Base-by-base conservation (phyloP, 768 basidiomycete genomes). In the Leucosporidium yakuticum region DNA sequence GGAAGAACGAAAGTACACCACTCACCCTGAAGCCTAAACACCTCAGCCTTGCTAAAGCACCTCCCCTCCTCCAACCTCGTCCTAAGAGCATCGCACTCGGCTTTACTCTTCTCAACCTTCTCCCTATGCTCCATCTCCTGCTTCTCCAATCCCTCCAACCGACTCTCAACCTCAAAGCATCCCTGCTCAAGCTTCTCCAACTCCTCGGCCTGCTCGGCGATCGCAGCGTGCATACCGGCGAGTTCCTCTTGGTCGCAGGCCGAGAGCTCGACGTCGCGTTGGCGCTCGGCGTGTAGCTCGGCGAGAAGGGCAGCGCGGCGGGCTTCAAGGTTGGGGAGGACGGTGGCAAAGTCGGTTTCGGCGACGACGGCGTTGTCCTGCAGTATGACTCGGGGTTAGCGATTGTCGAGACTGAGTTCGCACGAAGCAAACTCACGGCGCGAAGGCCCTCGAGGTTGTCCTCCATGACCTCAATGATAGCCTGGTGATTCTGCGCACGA, bases 161-260 rank as follows among this genome's bases (percentile, higher is more conserved):
- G 8, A 20, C 53, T 54, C 53, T 54, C 31, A 7, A 54, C 53
- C 25, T 54, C 53, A 11, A 31, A 25, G 34, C 51, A 69, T 68
- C 4, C 48, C 50, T 32, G 66, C 50, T 39, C 47, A 21, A 20
- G 63, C 51, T 29, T 58, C 68, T 72, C 70, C 6, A 71, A 34
- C 32, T 74, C 69, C 20, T 59, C 56, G 15, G 61, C 58, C 61
- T 76, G 75, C 62, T 77, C 76, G 21, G 66, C 74, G 49, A 70
- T 70, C n/a, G 60, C 75, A 11, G 60, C 73, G 17, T 68, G 69
- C 7, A 76, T 60, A 21, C 69, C 62, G 4, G 63, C 56, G 34
- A 74, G 60, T 11, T 68, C 51, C 25, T 73, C 74, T 31, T 62
- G 31, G 53, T 77, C 73, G 56, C 70, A 71, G 7, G 59, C 56